A percentile compares a stretch with the other conserved stretches of the same genome.
Evolutionary conservation across 2,329 filamentous ascomycete genomes (phyloP).

Genomic region (Rachicladosporium sp.): DNA sequence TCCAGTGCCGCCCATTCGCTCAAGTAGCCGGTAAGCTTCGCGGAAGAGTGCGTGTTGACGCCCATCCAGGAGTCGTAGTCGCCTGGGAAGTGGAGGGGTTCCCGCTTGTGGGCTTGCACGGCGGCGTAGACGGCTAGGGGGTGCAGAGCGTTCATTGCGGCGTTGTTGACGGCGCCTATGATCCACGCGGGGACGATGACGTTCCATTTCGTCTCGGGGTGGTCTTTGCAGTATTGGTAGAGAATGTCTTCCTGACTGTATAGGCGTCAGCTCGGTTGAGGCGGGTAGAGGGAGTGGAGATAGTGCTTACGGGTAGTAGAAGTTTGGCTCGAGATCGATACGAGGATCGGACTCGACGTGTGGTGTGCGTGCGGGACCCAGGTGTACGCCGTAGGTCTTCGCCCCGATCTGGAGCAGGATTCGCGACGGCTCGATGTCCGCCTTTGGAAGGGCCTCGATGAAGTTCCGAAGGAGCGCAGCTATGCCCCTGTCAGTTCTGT

Average conservation of each 20-base stretch:
- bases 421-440: constrained; percentile 32
- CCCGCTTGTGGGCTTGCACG: constrained; percentile 31
- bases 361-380: constrained; percentile 33
- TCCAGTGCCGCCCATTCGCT: constrained; percentile 39
- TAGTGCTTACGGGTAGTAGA: constrained; percentile 33
- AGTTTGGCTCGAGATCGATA: constrained; percentile 36
- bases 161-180: constrained; percentile 37
- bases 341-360: constrained; percentile 36
- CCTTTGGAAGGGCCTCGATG: constrained; percentile 30
- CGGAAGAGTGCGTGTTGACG: constrained; percentile 31
- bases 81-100: constrained; percentile 33
- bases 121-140: constrained; percentile 39
- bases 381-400: constrained; percentile 40
- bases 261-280: too few relatives aligned
- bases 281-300: too few relatives aligned
- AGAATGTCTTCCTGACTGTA: constrained; percentile 38
- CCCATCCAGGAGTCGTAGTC: constrained; percentile 34
- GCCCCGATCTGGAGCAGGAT: constrained; percentile 41
- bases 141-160: constrained; percentile 38
- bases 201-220: constrained; percentile 29
- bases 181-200: constrained; percentile 38
- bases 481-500: constrained; percentile 22
- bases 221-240: constrained; percentile 28
- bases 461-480: constrained; percentile 39
- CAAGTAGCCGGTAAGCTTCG: constrained; percentile 37